phyloP scores from a whole-genome alignment of 108 stramenopile species.

The Cyclotella choctawhatcheeana region DNA sequence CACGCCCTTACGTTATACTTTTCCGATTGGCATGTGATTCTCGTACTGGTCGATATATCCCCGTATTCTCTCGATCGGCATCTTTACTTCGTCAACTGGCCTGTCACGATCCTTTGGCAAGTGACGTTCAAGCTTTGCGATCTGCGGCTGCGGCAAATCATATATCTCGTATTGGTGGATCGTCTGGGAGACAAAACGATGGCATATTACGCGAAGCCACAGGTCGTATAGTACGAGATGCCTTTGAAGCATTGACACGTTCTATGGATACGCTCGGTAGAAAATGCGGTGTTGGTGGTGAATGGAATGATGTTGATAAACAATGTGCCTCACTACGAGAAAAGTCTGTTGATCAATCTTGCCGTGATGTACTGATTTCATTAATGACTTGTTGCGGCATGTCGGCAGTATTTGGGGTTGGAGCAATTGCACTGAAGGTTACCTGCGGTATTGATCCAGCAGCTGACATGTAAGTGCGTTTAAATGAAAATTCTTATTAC shows the following conservation, averaged over 20 bases:
- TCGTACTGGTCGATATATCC: slow-evolving; percentile 75
- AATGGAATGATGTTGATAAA: slow-evolving; percentile 79
- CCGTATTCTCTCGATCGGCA: slow-evolving; percentile 68
- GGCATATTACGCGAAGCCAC: slow-evolving; percentile 43
- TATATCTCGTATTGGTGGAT: slow-evolving; percentile 1
- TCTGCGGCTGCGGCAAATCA: slow-evolving; percentile 54
- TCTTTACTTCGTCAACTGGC: slow-evolving; percentile 70
- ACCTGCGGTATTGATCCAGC: slow-evolving; percentile 66
- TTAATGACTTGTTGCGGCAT: slow-evolving; percentile 81
- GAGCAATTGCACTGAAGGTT: slow-evolving; percentile 67
- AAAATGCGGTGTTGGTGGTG: slow-evolving; percentile 82
- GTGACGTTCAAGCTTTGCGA: slow-evolving; percentile 69
- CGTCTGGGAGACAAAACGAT: slow-evolving; percentile 22
- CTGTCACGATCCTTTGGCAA: slow-evolving; percentile 71
- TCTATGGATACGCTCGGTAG: slow-evolving; percentile 86
- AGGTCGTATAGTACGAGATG: slow-evolving; percentile 76
- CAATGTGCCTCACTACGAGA: slow-evolving; percentile 64
- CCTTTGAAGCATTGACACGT: slow-evolving; percentile 78
- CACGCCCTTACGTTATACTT: slow-evolving; percentile 53
- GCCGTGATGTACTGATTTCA: slow-evolving; percentile 70
- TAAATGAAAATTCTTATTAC: neutral
- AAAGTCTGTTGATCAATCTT: slow-evolving; percentile 73
- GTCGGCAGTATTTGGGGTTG: slow-evolving; percentile 79
- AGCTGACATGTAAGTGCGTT: slow-evolving; percentile 63
- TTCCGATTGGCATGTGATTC: slow-evolving; percentile 87